Evolutionary conservation across 2,329 filamentous ascomycete species (phyloP).

Genomic region (Claviceps sp.): DNA sequence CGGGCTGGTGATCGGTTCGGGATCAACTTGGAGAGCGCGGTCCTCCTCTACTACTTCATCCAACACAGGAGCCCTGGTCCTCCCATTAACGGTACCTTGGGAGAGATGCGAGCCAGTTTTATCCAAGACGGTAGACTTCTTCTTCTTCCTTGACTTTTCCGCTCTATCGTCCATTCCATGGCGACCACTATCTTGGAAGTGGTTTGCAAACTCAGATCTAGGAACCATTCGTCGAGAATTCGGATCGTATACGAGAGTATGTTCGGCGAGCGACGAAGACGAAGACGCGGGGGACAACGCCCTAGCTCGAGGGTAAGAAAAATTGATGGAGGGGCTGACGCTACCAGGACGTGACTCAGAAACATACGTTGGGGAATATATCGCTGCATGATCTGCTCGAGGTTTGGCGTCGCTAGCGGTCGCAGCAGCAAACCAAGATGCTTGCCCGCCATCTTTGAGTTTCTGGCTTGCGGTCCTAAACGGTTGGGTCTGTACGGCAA

Average conservation of each 20-base stretch:
- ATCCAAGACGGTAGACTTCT: conserved; percentile 20
- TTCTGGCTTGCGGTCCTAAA: conserved; percentile 42
- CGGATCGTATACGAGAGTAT: conserved; percentile 47
- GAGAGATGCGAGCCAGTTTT: conserved; percentile 31
- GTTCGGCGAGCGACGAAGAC: conserved; percentile 15
- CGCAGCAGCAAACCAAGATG: conserved; percentile 37
- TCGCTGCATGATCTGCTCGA: conserved; percentile 29
- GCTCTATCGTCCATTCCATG: conserved; percentile 20
- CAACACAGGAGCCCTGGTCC: conserved; percentile 35
- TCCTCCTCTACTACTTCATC: conserved; percentile 11
- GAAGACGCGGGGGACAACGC: conserved; percentile 18
- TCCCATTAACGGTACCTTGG: conserved; percentile 37
- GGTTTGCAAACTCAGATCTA: conserved; percentile 26
- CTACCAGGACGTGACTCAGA: conserved; percentile 27
- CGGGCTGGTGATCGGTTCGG: not conserved
- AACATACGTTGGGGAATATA: conserved; percentile 17
- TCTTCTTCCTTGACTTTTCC: conserved; percentile 29
- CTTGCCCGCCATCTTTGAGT: conserved; percentile 24
- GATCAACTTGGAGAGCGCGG: not conserved
- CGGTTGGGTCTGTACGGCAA: conserved; percentile 32
- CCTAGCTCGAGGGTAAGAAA: conserved; percentile 40
- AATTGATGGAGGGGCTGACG: conserved; percentile 42
- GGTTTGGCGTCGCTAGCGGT: conserved; percentile 30
- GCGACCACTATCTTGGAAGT: conserved; percentile 21
- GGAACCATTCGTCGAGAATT: conserved; percentile 52